Conservation (phyloP, 768 basidiomycete genomes). For the Cyathus striatus region DNA sequence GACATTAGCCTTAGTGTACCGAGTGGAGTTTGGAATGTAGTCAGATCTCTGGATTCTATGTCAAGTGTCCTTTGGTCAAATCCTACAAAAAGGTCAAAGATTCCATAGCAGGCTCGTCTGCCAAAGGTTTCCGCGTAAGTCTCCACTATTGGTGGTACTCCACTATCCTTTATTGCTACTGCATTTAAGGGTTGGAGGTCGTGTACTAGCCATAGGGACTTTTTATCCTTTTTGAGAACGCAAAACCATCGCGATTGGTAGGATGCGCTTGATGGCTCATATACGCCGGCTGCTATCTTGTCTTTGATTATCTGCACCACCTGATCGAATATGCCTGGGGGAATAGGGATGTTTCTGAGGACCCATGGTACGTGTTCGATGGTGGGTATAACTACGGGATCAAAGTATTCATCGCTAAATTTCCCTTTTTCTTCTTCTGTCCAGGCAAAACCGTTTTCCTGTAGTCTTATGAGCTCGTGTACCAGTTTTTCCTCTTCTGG, state of each 20-base stretch:
- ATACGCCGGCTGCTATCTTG: conserved; percentile 8
- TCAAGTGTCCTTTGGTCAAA: too few relatives aligned
- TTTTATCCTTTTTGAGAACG: conserved; percentile 17
- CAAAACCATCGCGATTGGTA: conserved; percentile 19
- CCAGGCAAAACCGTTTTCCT: conserved; percentile 29
- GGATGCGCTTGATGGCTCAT: conserved; percentile 13
- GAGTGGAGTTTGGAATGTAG: too few relatives aligned
- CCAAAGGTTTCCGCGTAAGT: too few relatives aligned
- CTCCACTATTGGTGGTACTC: too few relatives aligned
- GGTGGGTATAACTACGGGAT: conserved; percentile 16
- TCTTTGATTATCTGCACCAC: too few relatives aligned
- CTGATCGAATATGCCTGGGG: background rate
- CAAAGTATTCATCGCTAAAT: conserved; percentile 17
- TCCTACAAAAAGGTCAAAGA: too few relatives aligned
- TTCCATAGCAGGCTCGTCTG: too few relatives aligned
- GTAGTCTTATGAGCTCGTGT: conserved; percentile 19
- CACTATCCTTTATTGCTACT: too few relatives aligned
- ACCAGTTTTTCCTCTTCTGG: conserved; percentile 29
- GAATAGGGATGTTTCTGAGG: conserved; percentile 8
- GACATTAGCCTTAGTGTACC: too few relatives aligned
- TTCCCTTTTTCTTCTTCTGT: conserved; percentile 20
- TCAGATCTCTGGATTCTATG: too few relatives aligned
- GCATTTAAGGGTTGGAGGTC: conserved; percentile 11
- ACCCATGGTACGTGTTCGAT: conserved; percentile 26
- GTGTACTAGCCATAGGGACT: conserved; percentile 8